Evolutionary conservation across 768 basidiomycete species (phyloP).

Genomic region (Xerocomellus dryophilus): DNA sequence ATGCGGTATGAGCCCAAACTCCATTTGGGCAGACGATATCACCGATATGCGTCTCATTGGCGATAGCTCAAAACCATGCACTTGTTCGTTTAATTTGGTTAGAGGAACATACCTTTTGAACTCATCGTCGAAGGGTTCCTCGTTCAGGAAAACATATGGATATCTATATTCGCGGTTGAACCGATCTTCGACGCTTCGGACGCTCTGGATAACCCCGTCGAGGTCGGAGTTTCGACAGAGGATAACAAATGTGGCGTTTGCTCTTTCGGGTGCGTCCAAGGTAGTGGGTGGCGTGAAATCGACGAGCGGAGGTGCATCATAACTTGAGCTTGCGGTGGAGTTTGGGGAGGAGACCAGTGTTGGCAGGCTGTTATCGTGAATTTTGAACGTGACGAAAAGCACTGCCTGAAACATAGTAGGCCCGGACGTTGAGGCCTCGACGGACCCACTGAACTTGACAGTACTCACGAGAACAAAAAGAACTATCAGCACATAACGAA

Average conservation of each 20-base stretch:
- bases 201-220: conserved; percentile 42
- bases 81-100: not conserved
- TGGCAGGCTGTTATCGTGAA: not conserved
- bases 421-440: not conserved
- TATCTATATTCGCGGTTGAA: conserved; percentile 59
- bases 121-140: conserved; percentile 51
- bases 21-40: conserved; percentile 44
- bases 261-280: conserved; percentile 20
- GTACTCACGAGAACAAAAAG: conserved; percentile 21
- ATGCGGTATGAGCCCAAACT: conserved; percentile 56
- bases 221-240: conserved; percentile 51
- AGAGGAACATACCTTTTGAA: conserved; percentile 42
- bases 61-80: conserved; percentile 16
- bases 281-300: not conserved
- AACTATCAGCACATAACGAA: conserved; percentile 21
- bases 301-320: not conserved
- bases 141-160: conserved; percentile 66
- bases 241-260: conserved; percentile 61
- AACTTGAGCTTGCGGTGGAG: not conserved
- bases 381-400: conserved; percentile 13
- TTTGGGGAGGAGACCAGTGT: not conserved
- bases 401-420: conserved; percentile 3
- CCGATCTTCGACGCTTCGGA: conserved; percentile 54
- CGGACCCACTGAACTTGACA: not conserved
- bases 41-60: conserved; percentile 31